These are phyloP conservation scores for Solanum aculeatissimum DNA, from an alignment of 305 asterid species.

Conservation along the genomic window DNA sequence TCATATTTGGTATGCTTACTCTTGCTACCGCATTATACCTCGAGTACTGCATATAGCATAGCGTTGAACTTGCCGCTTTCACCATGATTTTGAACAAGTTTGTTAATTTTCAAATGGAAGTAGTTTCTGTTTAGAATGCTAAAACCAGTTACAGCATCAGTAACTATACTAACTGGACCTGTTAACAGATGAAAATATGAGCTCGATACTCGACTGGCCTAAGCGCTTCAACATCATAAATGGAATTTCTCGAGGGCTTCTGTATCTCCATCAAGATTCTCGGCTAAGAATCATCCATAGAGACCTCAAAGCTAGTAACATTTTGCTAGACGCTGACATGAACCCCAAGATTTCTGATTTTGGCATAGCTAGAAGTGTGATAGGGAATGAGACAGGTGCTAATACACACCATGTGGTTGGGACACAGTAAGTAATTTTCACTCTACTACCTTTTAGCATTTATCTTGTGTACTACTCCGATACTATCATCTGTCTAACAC, in stretches of 20 bases:
- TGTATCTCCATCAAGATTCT: conserved; percentile 7
- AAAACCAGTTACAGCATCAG: neutral
- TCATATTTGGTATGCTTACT: neutral
- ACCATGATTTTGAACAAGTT: neutral
- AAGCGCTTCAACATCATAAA: neutral
- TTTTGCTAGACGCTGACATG: neutral
- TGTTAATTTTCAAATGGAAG: neutral
- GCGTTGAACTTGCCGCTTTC: neutral
- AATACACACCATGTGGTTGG: neutral
- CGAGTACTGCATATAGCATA: neutral
- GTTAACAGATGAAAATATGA: neutral
- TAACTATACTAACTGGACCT: neutral
- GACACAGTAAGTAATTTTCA: neutral
- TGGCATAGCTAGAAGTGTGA: conserved; percentile 5
- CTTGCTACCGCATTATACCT: neutral
- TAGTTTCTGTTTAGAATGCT: neutral
- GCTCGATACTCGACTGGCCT: neutral
- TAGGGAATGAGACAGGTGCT: neutral
- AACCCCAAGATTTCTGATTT: conserved; percentile 2
- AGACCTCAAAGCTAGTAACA: conserved; percentile 2
- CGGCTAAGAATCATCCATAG: neutral
- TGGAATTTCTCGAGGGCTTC: neutral
- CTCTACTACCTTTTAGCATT: neutral
- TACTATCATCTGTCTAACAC: neutral
- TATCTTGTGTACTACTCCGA: neutral